Evolutionary conservation across 2,329 filamentous ascomycete genomes (phyloP), one percentile per base, ranked within the genome.

Genomic region (Colletotrichum noveboracense): DNA sequence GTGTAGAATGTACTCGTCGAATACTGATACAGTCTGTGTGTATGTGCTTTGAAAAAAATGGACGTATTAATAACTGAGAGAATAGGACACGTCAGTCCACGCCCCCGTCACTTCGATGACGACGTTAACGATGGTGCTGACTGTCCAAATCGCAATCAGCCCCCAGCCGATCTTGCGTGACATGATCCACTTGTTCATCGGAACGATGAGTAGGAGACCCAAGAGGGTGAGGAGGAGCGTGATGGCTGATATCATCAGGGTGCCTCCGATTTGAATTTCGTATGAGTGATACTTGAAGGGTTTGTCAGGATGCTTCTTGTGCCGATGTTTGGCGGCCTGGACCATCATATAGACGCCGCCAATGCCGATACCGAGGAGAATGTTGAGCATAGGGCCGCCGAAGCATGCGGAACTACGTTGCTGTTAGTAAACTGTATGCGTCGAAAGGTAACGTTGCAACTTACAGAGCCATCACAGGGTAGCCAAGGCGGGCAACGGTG

Each of bases 341-440:
- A 97, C 89, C 72, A 95, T 96, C 90, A 98, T 97, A 82, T 96
- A 97, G 52, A 95, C 90, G 18, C 97, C 97, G 30, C 94, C 94
- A 6, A 98, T 88, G n/a, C 97, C 97, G 68, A 99, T 96, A 1
- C 97, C 97, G 6, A 99, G 91, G 0, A 99, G 87, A 77, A 99
- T 99, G 80, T 99, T 99, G 55, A 99, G 91, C 95, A 99, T 96
- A 0, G 97, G 97, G 0, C 97, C 97, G n/a, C 97, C 97, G 83
- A 99, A 98, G 83, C 97, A 99, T 6, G 97, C 97, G 38, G 95
- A 96, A 55, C 90, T 92, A 77, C 76, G 61, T 43, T 48, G 36
- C 30, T 32, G 77, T 83, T 79, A 84, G 82, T 76, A 30, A 61
- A 38, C 58, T 43, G 72, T 71, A 34, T 18, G 52, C 6, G 56